phyloP scores from a whole-genome alignment of 2,329 filamentous ascomycete species.

The Venturia carpophila region DNA sequence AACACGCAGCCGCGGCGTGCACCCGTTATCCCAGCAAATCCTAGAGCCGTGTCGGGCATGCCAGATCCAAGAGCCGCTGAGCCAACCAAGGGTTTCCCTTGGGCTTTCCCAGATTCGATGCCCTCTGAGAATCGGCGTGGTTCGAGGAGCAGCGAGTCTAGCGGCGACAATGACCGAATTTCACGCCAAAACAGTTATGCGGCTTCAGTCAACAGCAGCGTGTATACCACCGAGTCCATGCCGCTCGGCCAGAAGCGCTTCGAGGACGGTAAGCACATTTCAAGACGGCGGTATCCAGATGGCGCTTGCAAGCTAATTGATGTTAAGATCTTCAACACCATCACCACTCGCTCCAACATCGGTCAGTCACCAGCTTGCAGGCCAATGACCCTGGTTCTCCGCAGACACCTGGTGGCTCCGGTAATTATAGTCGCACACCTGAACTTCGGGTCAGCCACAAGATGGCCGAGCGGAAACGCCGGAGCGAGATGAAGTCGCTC shows the following conservation, averaged over 20 bases:
- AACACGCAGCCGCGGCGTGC: constrained; percentile 48
- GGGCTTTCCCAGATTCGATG: constrained; percentile 72
- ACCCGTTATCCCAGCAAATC: constrained; percentile 63
- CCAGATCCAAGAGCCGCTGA: constrained; percentile 58
- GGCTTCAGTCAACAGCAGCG: constrained; percentile 70
- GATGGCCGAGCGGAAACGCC: constrained; percentile 71
- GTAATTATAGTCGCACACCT: constrained; percentile 75
- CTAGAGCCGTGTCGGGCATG: constrained; percentile 57
- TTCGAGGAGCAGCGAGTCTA: constrained; percentile 43
- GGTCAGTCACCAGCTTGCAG: constrained; percentile 58
- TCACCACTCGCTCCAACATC: constrained; percentile 70
- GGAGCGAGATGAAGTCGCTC: constrained; percentile 82
- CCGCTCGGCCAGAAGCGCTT: constrained; percentile 65
- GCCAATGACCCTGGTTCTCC: constrained; percentile 50
- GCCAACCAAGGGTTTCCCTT: constrained; percentile 74
- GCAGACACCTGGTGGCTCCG: constrained; percentile 46
- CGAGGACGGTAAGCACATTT: constrained; percentile 47
- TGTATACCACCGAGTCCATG: constrained; percentile 67
- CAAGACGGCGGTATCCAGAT: not conserved
- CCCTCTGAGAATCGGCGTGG: constrained; percentile 42
- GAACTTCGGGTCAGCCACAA: constrained; percentile 79
- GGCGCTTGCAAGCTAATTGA: constrained; percentile 22
- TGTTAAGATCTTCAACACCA: constrained; percentile 42
- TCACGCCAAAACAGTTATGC: constrained; percentile 70
- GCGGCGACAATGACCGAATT: constrained; percentile 45